Percentiles rank a stretch among this genome's conserved stretches.
Conservation (phyloP, 441 rosid genomes). For the Metrosideros polymorpha region DNA sequence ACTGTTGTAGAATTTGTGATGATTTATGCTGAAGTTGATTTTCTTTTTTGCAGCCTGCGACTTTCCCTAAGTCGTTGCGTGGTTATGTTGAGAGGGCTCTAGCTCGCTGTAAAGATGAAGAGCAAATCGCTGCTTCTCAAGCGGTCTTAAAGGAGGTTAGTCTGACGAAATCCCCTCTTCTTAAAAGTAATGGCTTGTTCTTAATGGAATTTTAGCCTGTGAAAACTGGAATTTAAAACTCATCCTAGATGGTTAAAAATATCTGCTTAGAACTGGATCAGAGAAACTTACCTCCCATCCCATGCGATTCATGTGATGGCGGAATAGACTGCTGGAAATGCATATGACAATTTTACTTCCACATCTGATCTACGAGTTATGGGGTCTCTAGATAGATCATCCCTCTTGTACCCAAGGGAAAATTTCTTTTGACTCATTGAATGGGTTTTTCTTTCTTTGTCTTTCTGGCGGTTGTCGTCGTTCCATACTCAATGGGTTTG, state of each 20-base stretch:
- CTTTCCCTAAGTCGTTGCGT: conserved; percentile 65
- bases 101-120: conserved; percentile 71
- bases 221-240: neutral
- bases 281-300: neutral
- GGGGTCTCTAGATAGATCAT: neutral
- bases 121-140: conserved; percentile 59
- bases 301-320: neutral
- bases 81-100: conserved; percentile 88
- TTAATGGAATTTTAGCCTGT: neutral
- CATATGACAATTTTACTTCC: neutral
- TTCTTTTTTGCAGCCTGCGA: conserved; percentile 47
- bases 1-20: neutral
- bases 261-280: neutral
- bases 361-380: neutral
- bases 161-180: neutral
- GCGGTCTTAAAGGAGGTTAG: conserved; percentile 71
- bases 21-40: neutral
- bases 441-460: neutral
- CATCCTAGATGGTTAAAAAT: neutral
- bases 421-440: neutral
- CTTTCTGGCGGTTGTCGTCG: neutral
- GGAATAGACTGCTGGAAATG: neutral
- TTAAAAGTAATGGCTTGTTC: neutral
- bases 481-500: neutral
- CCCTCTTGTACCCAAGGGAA: neutral